phyloP scores from a whole-genome alignment of 2,329 filamentous ascomycete genomes.

The Stagonosporopsis chrysanthemi region DNA sequence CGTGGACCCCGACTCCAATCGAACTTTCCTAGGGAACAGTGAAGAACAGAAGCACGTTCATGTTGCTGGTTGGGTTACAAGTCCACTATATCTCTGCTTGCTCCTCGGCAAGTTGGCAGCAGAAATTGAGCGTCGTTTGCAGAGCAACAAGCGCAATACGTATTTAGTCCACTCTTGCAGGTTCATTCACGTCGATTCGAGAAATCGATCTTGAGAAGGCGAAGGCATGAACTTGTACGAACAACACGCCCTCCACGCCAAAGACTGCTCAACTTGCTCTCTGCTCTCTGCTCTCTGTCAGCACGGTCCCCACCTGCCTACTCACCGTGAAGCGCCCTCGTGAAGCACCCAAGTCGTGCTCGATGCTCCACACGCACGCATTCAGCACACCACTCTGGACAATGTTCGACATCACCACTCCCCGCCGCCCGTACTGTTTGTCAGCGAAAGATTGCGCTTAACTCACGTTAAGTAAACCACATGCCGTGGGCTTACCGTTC shows the following conservation, averaged over 20 bases:
- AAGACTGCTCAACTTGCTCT: neutral
- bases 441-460: conserved; percentile 9
- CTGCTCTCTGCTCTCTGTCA: too few species aligned
- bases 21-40: neutral
- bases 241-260: neutral
- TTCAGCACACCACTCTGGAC: neutral
- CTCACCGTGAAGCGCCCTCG: neutral
- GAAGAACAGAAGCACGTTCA: neutral
- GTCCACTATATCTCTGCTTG: too few species aligned
- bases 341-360: neutral
- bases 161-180: too few species aligned
- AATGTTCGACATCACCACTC: conserved; percentile 16
- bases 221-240: too few species aligned
- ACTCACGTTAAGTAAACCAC: conserved; percentile 8
- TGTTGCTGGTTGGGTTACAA: neutral
- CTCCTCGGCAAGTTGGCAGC: neutral
- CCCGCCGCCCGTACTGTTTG: conserved; percentile 1
- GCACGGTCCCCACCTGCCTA: neutral
- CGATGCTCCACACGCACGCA: neutral
- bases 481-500: conserved; percentile 14
- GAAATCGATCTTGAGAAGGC: neutral
- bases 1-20: neutral
- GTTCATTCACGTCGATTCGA: neutral
- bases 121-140: neutral
- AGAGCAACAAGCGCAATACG: too few species aligned